These are phyloP conservation scores for Stachybotrys chlorohalonatus DNA, from an alignment of 2,329 filamentous ascomycete species.

Conservation along the genomic window DNA sequence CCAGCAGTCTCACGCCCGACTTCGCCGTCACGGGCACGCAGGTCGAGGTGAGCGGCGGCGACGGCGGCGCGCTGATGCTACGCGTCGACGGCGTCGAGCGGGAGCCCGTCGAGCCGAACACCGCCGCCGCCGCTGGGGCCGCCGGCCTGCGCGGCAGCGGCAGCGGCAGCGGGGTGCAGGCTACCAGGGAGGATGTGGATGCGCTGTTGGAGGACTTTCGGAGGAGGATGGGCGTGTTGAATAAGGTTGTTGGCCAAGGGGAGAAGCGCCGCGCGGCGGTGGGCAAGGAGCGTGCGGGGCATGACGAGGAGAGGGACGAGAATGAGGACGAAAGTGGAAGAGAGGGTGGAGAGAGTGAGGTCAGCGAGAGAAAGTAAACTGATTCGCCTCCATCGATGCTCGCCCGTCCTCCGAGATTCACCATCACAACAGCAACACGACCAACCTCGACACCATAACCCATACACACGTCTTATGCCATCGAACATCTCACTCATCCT, in stretches of 20 bases:
- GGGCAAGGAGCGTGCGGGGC: not conserved
- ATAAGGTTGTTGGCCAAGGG: constrained; percentile 43
- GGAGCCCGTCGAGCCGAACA: constrained; percentile 18
- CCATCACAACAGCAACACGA: not conserved
- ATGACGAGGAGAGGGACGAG: constrained; percentile 5
- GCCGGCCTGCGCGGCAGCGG: constrained; percentile 12
- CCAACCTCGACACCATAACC: too few relatives aligned
- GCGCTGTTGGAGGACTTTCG: constrained; percentile 48
- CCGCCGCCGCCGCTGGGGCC: constrained; percentile 17
- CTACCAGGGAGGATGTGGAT: constrained; percentile 36
- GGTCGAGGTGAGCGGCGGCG: constrained; percentile 25
- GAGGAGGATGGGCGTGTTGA: constrained; percentile 44
- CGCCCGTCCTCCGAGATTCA: not conserved
- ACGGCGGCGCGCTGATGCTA: constrained; percentile 20
- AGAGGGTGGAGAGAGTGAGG: not conserved
- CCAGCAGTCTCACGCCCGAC: constrained; percentile 62
- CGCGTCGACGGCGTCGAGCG: constrained; percentile 28
- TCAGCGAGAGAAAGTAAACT: not conserved
- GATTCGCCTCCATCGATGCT: not conserved
- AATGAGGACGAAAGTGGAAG: constrained; percentile 5
- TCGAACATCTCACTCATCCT: too few relatives aligned
- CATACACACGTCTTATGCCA: too few relatives aligned
- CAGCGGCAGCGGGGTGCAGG: constrained; percentile 13
- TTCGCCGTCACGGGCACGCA: constrained; percentile 53
- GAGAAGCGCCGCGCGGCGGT: constrained; percentile 29